phyloP scores from a whole-genome alignment of 768 basidiomycete genomes.

The Termitomyces heimii region DNA sequence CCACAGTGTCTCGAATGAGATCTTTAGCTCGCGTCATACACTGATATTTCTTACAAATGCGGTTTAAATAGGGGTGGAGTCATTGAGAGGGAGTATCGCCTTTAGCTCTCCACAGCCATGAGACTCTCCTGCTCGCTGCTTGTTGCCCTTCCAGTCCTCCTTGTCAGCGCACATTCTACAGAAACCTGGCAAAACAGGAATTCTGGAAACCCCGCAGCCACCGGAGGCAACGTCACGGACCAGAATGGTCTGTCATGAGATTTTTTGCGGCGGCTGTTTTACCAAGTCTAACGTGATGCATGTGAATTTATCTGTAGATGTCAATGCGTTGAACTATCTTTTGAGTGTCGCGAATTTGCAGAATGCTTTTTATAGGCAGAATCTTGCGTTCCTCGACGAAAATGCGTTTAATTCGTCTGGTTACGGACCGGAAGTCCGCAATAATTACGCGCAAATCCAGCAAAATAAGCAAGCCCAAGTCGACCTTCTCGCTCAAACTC shows the following conservation, averaged over 20 bases:
- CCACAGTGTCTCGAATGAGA: conserved; percentile 9
- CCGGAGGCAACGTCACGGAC: conserved; percentile 1
- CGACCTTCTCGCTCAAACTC: conserved; percentile 15
- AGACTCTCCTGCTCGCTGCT: conserved; percentile 5
- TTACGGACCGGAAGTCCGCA: conserved; percentile 4
- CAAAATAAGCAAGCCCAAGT: conserved; percentile 13
- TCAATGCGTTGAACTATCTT: conserved; percentile 7
- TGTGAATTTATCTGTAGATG: conserved; percentile 1
- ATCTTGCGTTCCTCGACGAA: conserved; percentile 9
- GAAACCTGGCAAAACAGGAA: neutral
- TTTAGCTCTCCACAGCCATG: conserved; percentile 2
- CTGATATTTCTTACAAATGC: conserved; percentile 3
- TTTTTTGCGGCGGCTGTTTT: neutral
- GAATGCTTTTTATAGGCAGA: conserved; percentile 14
- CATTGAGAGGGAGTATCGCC: neutral
- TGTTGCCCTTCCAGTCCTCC: neutral
- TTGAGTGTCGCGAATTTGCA: conserved; percentile 11
- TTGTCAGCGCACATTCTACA: neutral
- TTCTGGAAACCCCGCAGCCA: neutral
- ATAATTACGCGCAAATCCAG: conserved; percentile 6
- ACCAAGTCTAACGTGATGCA: neutral
- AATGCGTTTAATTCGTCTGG: conserved; percentile 11
- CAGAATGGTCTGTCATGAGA: conserved; percentile 7
- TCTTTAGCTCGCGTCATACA: conserved; percentile 4
- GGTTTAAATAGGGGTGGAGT: conserved; percentile 10